Evolutionary conservation across 2,329 filamentous ascomycete genomes (phyloP), one percentile per base, ranked within the genome.

Genomic region (Aspergillus novoparasiticus): DNA sequence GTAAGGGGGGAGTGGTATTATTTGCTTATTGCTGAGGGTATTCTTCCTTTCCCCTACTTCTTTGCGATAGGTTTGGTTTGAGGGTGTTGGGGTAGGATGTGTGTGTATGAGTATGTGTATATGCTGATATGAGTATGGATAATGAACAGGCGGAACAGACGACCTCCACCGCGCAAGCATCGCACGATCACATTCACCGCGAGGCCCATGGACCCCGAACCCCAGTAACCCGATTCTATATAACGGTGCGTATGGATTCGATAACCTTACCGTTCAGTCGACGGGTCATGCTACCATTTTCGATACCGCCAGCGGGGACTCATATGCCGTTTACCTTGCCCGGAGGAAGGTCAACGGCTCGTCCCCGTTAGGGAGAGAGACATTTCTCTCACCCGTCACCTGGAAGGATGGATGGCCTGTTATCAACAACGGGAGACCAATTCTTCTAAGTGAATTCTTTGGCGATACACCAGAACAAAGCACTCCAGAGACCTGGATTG

Each of bases 371-470:
- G 57, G 60, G 1, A 9, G 60, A 12, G 60, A 62, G 30, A 59
- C 60, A 3, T 62, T 62, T 19, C 51, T 62, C 26, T 51, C 36
- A 1, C 16, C 60, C 2, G 57, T 62, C 1, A 21, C 4, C 3
- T 62, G 60, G 60, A 28, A 45, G 32, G 50, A 59, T 11, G 60
- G 57, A 12, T 62, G 60, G 57, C 60, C 60, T 2, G 16, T 36
- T 5, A 41, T 62, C 12, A 62, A 62, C 16, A 23, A 30, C 3
- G 43, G 57, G 0, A 12, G 55, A 8, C 43, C 41, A 8, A 21
- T 59, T 19, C 39, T 59, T 9, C 41, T 53, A 2, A 59, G 51
- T 28, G 34, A 59, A 32, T 45, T 23, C 2, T 55, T 60, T 19
- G 50, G 53, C 16, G 53, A 48, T 26, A 41, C 19, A 8, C 32